Base-by-base conservation (phyloP, 1,284 basidiomycete species). In the Moesziomyces sp. region DNA sequence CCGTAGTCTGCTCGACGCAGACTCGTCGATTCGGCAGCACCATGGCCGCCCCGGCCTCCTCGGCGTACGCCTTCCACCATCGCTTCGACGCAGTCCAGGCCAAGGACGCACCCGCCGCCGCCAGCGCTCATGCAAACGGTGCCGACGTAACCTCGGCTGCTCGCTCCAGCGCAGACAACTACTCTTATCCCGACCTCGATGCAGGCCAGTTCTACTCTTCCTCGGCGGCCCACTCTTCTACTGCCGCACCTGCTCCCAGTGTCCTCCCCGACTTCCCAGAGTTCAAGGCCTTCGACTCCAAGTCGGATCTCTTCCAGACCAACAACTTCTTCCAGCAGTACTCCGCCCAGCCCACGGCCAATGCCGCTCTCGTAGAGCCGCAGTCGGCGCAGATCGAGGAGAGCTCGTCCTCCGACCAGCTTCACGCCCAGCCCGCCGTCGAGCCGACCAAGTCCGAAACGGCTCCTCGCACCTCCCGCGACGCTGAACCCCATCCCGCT, bases 151-250 rank as follows among this genome's bases (percentile, higher is more conserved):
- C 47, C 24, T 21, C 59, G 30, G 14, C 9, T 3, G n/a, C 54
- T 35, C 53, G 46, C 2, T n/a, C 30, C 16, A 54, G 55, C 47
- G 23, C 60, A 2, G 70, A 73, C 19, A 52, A 63, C 44, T 59
- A 59, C 19, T 62, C 63, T 23, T 68, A 68, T 51, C 65, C 71
- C 19, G 66, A 74, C 40, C 62, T 69, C 30, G 66, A 74, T 23
- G 71, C 66, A 19, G 66, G 65, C 11, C 66, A 65, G 18, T 65
- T 65, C 18, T 61, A 74, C 58, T 69, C 71, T 26, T 69, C 71
- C 5, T 66, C 66, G 18, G 45, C 51, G 0, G 45, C 66, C 7
- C 58, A 65, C 23, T n/a, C 54, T 26, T 38, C 35, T 1, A 35
- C 43, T 28, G 24, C 67, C 8, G 48, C 60, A 5, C 46, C 63